Evolutionary conservation across 768 basidiomycete genomes (phyloP).

Genomic region (Candolleomyces aberdarensis): DNA sequence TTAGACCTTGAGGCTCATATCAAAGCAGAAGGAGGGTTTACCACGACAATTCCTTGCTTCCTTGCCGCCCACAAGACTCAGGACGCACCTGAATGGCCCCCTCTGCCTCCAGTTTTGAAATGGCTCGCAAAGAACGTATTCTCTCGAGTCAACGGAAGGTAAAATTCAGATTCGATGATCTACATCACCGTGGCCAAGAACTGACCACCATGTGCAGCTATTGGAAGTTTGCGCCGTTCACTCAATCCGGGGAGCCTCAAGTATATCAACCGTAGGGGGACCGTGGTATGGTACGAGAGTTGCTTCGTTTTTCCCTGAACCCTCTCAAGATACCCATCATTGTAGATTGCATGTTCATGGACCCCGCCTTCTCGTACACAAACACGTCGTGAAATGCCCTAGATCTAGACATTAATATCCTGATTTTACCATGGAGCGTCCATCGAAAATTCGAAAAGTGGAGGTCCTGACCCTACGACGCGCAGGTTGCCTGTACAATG

Average conservation of each 20-base stretch:
- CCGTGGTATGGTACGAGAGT: too few relatives aligned
- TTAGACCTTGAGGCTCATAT: slow-evolving; percentile 19
- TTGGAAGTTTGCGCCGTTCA: slow-evolving; percentile 24
- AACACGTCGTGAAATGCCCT: too few relatives aligned
- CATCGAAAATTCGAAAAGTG: too few relatives aligned
- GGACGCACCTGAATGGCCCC: slow-evolving; percentile 19
- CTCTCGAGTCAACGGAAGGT: slow-evolving; percentile 14
- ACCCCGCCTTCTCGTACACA: too few relatives aligned
- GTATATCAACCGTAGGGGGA: neutral
- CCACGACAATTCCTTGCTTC: slow-evolving; percentile 17
- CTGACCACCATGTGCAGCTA: slow-evolving; percentile 11
- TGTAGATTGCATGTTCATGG: too few relatives aligned
- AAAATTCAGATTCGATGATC: neutral
- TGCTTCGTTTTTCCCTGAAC: too few relatives aligned
- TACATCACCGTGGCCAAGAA: neutral
- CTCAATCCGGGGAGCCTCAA: slow-evolving; percentile 13
- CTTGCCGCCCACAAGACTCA: slow-evolving; percentile 18
- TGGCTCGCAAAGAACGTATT: slow-evolving; percentile 20
- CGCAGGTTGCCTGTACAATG: too few relatives aligned
- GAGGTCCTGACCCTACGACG: too few relatives aligned
- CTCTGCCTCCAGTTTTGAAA: slow-evolving; percentile 14
- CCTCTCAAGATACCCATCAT: too few relatives aligned
- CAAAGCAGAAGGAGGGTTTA: slow-evolving; percentile 10
- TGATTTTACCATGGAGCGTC: too few relatives aligned
- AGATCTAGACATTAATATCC: too few relatives aligned